Evolutionary conservation across 768 basidiomycete species (phyloP).

Genomic region (Calocera viscosa): DNA sequence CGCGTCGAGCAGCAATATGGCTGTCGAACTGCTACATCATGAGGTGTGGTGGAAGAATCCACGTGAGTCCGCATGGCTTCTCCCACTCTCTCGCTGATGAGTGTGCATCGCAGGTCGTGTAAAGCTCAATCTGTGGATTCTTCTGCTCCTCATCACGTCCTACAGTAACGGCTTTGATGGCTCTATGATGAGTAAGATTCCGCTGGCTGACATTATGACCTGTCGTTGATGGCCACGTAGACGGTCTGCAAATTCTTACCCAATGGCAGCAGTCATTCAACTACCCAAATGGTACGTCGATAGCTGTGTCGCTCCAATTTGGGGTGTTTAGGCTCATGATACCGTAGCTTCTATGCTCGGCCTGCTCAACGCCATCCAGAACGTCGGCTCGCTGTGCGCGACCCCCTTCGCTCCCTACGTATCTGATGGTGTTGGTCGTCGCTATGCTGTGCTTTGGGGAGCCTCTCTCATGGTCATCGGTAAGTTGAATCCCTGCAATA

Average conservation of each 20-base stretch:
- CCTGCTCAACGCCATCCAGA: conserved; percentile 51
- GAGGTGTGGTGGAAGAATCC: conserved; percentile 7
- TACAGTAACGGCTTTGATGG: conserved; percentile 29
- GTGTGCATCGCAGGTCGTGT: conserved; percentile 10
- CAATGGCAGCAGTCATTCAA: conserved; percentile 54
- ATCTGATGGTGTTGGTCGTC: conserved; percentile 60
- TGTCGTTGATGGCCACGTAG: neutral
- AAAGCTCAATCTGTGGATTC: conserved; percentile 21
- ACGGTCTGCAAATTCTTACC: conserved; percentile 54
- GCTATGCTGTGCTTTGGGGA: conserved; percentile 51
- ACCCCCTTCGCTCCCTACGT: conserved; percentile 29
- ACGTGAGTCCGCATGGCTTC: neutral
- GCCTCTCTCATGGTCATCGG: conserved; percentile 59
- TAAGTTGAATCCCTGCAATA: too few species aligned
- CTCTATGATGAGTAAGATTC: conserved; percentile 16
- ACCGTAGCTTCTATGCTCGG: conserved; percentile 34
- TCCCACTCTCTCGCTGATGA: neutral
- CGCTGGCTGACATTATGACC: too few species aligned
- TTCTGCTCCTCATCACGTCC: conserved; percentile 26
- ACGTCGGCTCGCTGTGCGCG: neutral
- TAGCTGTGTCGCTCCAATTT: too few species aligned
- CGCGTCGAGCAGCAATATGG: neutral
- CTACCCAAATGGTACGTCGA: conserved; percentile 38
- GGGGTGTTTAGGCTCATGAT: neutral
- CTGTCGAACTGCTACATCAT: neutral